Percentiles rank a stretch among this genome's conserved stretches.
Conservation (phyloP, 257 asterid species). For the Forsythia suspensa region DNA sequence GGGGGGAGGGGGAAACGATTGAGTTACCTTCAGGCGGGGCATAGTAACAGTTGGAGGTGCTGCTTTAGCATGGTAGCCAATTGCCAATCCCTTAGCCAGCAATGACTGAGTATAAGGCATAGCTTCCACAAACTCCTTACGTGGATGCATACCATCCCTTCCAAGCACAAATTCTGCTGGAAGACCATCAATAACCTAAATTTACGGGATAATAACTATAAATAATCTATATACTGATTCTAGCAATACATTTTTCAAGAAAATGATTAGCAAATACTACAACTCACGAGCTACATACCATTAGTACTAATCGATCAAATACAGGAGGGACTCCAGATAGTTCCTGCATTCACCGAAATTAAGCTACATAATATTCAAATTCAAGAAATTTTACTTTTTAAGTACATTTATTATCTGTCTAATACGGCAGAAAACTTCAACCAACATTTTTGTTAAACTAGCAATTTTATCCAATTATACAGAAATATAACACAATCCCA, state of each 20-base stretch:
- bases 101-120: conserved; percentile 89
- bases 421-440: not conserved
- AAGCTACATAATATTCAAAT: conserved; percentile 22
- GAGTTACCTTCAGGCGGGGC: conserved; percentile 89
- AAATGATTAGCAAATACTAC: conserved; percentile 8
- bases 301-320: conserved; percentile 63
- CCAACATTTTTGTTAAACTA: not conserved
- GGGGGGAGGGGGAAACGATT: not conserved
- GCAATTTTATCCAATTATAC: not conserved
- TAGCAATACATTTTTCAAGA: not conserved
- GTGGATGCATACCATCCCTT: conserved; percentile 72
- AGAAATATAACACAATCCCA: not conserved
- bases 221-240: not conserved
- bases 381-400: conserved; percentile 1
- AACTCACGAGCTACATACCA: conserved; percentile 48
- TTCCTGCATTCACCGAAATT: conserved; percentile 52
- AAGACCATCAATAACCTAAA: conserved; percentile 86
- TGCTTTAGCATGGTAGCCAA: conserved; percentile 92
- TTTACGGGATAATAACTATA: conserved; percentile 4
- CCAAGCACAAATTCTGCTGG: conserved; percentile 96
- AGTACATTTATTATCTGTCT: not conserved
- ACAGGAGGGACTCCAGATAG: conserved; percentile 70
- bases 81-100: conserved; percentile 62
- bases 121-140: conserved; percentile 56
- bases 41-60: conserved; percentile 97